Evolutionary conservation across 106 monocot genomes (phyloP).

Genomic region (Triglochin maritima): DNA sequence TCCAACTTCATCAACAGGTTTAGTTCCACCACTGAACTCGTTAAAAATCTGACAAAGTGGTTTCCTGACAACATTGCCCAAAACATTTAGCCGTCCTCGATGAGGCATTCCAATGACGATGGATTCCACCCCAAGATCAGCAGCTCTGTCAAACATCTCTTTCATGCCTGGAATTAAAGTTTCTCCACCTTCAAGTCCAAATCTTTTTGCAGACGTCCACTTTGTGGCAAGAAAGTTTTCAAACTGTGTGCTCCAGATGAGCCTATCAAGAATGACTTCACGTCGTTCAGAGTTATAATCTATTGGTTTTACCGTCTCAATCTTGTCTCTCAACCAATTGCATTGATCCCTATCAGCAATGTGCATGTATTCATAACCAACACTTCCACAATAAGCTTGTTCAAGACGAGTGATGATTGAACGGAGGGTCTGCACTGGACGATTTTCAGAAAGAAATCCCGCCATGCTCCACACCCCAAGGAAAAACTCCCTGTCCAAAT

Average conservation of each 20-base stretch:
- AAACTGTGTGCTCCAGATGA: conserved; percentile 74
- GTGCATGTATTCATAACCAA: conserved; percentile 99
- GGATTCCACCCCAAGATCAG: conserved; percentile 59
- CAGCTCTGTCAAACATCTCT: conserved; percentile 68
- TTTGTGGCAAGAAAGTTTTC: conserved; percentile 75
- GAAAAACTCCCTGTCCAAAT: conserved; percentile 86
- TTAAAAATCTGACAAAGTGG: conserved; percentile 64
- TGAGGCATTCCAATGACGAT: conserved; percentile 79
- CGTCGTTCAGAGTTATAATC: conserved; percentile 35
- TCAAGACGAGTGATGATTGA: conserved; percentile 59
- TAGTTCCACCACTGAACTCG: conserved; percentile 60
- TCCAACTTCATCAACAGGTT: conserved; percentile 37
- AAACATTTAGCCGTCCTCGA: conserved; percentile 66
- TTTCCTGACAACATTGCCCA: conserved; percentile 74
- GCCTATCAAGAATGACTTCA: conserved; percentile 60
- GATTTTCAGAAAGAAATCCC: conserved; percentile 79
- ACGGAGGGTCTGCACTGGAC: conserved; percentile 78
- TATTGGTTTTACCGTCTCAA: conserved; percentile 51
- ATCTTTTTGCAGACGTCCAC: conserved; percentile 66
- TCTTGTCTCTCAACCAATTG: conserved; percentile 89
- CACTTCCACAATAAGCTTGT: conserved; percentile 80
- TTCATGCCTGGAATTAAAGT: conserved; percentile 80
- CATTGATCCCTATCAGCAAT: conserved; percentile 79
- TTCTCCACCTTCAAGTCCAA: conserved; percentile 76
- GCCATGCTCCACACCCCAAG: conserved; percentile 89